Conservation (phyloP, 805 yeast species). For the Cyberlindnera euphorbiae region DNA sequence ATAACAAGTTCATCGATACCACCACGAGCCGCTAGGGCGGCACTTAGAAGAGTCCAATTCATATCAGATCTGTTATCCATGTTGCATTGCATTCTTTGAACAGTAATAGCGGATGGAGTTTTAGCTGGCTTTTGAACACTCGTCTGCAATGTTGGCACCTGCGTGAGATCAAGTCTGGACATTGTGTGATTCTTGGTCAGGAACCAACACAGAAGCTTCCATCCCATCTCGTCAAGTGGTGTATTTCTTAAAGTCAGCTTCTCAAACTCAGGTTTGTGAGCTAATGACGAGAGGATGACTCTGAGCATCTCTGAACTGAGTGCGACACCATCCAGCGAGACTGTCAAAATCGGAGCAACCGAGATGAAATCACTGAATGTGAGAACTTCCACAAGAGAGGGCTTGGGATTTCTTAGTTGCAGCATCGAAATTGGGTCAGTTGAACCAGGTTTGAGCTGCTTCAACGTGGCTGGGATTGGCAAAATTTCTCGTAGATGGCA, state of each 20-base stretch:
- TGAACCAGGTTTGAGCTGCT: slow-evolving; percentile 70
- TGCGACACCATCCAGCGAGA: slow-evolving; percentile 76
- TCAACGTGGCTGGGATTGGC: slow-evolving; percentile 86
- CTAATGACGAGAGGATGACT: slow-evolving; percentile 59
- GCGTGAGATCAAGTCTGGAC: slow-evolving; percentile 63
- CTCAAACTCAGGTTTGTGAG: slow-evolving; percentile 56
- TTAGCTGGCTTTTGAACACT: slow-evolving; percentile 36
- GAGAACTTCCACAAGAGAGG: slow-evolving; percentile 81
- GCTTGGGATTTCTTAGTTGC: slow-evolving; percentile 78
- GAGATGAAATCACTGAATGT: slow-evolving; percentile 85
- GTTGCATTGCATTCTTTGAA: slow-evolving; percentile 34
- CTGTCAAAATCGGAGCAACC: slow-evolving; percentile 74
- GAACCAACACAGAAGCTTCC: slow-evolving; percentile 79
- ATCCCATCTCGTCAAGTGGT: slow-evolving; percentile 67
- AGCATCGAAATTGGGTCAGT: slow-evolving; percentile 76
- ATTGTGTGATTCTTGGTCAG: slow-evolving; percentile 57
- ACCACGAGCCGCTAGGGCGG: slow-evolving; percentile 67
- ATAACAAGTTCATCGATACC: slow-evolving; percentile 78
- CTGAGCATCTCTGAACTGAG: slow-evolving; percentile 73
- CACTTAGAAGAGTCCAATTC: slow-evolving; percentile 81
- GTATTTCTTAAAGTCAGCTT: slow-evolving; percentile 79
- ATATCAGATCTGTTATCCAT: slow-evolving; percentile 52
- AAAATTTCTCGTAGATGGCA: slow-evolving; percentile 88
- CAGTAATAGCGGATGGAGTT: slow-evolving; percentile 25
- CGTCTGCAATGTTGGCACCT: slow-evolving; percentile 34